Base-by-base conservation (phyloP, 148 eudicot species). In the Persicaria tinctoria region DNA sequence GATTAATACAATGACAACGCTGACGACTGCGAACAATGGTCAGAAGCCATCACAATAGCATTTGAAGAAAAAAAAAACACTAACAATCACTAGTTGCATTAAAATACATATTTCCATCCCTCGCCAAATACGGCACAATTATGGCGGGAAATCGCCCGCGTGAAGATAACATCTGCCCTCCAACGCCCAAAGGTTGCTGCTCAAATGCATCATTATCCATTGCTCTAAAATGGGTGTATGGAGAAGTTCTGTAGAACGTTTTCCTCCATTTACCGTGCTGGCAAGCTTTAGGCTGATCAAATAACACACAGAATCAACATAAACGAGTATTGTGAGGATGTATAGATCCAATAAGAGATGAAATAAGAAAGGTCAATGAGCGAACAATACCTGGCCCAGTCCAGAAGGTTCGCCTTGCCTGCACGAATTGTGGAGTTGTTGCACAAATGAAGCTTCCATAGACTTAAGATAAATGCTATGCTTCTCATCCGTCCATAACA, bases 391-490 rank as follows among this genome's bases (percentile, higher is more conserved):
- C 70, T 66, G 70, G 59, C 74, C 80, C 82, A 73, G 77, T 84
- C 91, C 90, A 89, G 76, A 54, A 72, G 79, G 46, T 44, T 74
- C 51, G 7, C 55, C 64, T 70, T 69, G 79, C 75, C 81, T 80
- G 6, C 73, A 74, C 17, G 93, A 87, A 63, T 78, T 77, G 82
- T 93, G 84, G 59, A 93, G 79, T 75, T 90, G 92, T 50, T 90
- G 47, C 10, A 93, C 93, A 82, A 93, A 93, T 51, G 96, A 86
- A 56, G 91, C 88, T 80, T 93, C 98, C 87, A 93, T 93, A 23
- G 96, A 90, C 73, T 86, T 86, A 8, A 93, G 89, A 80, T 85
- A 93, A 85, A 86, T 73, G 73, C 90, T 86, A 78, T 93, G 98
- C 80, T 89, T 93, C 84, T 90, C 90, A 77, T 90, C 80, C 18